phyloP scores from a whole-genome alignment of 108 stramenopile species.

The Skeletonema grethae region DNA sequence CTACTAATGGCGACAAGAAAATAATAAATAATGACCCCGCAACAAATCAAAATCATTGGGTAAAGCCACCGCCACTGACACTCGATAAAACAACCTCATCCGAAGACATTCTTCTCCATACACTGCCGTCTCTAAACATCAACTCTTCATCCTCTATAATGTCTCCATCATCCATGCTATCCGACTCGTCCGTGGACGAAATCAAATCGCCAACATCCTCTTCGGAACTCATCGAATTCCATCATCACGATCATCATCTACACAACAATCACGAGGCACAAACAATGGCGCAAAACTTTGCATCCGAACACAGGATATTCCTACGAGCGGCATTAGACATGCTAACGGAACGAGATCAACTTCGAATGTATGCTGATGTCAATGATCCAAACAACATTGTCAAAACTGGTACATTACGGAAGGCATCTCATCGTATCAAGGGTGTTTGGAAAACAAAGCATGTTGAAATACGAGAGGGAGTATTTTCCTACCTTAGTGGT shows the following conservation, averaged over 20 bases:
- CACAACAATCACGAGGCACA: slow-evolving; percentile 13
- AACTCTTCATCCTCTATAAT: not conserved
- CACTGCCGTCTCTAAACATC: not conserved
- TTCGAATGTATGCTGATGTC: slow-evolving; percentile 53
- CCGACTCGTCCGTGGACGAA: not conserved
- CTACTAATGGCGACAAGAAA: not conserved
- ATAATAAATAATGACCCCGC: not conserved
- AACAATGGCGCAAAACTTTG: slow-evolving; percentile 51
- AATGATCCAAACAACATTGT: slow-evolving; percentile 59
- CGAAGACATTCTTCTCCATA: not conserved
- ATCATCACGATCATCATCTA: not conserved
- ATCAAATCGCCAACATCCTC: not conserved
- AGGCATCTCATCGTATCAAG: slow-evolving; percentile 69
- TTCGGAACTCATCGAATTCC: not conserved
- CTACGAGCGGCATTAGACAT: slow-evolving; percentile 66
- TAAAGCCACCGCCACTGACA: not conserved
- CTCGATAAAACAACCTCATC: not conserved
- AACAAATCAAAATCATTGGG: not conserved
- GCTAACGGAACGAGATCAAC: slow-evolving; percentile 66
- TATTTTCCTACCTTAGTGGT: slow-evolving; percentile 69
- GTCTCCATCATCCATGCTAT: not conserved
- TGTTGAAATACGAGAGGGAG: slow-evolving; percentile 76
- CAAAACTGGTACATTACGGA: slow-evolving; percentile 77
- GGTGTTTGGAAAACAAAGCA: slow-evolving; percentile 86
- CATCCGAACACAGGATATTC: slow-evolving; percentile 80